These are phyloP conservation scores for Penicillium fimorum DNA, from an alignment of 495 filamentous ascomycete species.

Conservation along the genomic window DNA sequence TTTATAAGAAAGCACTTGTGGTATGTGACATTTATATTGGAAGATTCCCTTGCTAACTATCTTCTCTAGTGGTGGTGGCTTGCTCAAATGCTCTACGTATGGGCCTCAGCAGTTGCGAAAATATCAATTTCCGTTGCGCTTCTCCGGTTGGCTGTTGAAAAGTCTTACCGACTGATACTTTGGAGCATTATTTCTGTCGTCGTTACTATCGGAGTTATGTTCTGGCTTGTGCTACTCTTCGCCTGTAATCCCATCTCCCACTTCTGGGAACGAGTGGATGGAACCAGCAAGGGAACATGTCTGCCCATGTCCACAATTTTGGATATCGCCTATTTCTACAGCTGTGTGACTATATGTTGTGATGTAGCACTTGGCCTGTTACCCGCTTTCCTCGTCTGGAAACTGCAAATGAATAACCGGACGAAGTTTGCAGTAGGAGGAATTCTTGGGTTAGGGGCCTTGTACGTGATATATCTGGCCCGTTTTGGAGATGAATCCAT, in stretches of 20 bases:
- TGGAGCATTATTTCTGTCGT: conserved; percentile 21
- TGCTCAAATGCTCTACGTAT: conserved; percentile 32
- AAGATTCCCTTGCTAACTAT: neutral
- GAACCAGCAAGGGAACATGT: conserved; percentile 18
- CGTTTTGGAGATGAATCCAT: neutral
- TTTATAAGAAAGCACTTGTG: conserved; percentile 17
- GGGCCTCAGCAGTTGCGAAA: conserved; percentile 30
- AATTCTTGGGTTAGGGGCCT: conserved; percentile 29
- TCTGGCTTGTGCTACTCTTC: conserved; percentile 28
- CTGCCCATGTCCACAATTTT: conserved; percentile 12
- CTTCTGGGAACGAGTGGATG: conserved; percentile 27
- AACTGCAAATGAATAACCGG: conserved; percentile 28
- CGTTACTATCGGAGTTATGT: conserved; percentile 17
- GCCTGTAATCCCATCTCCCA: conserved; percentile 32
- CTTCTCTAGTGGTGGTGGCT: conserved; percentile 26
- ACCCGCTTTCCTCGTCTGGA: conserved; percentile 25
- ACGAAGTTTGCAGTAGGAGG: conserved; percentile 28
- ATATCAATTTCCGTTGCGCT: conserved; percentile 38
- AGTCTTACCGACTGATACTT: conserved; percentile 25
- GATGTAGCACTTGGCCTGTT: conserved; percentile 35
- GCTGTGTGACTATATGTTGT: conserved; percentile 23
- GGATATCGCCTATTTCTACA: conserved; percentile 32
- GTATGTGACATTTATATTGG: conserved; percentile 2
- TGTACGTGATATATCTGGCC: conserved; percentile 21
- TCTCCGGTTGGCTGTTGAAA: conserved; percentile 32